Evolutionary conservation across 2,329 filamentous ascomycete species (phyloP), one percentile per base, ranked within the genome.

Genomic region (Fusarium azukiicola): DNA sequence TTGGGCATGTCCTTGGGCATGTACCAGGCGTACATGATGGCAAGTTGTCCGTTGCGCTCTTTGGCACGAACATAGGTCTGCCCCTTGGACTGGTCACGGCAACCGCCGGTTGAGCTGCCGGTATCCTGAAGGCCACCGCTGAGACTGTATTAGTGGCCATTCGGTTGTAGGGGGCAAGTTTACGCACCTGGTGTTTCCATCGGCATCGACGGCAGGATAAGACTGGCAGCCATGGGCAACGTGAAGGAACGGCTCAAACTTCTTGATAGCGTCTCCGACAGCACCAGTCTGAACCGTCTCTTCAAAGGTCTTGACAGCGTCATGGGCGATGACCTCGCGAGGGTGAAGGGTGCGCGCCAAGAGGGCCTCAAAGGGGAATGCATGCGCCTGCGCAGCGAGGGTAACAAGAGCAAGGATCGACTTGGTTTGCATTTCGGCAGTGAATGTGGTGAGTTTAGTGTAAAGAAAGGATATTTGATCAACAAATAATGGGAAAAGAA

Each of bases 221-320:
- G 93, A 92, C 21, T 94, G 93, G 76, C 93, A 95, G 61, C 93
- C 93, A 79, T 92, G 91, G 23, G 89, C 88, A 9, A 94, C 90
- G 16, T 84, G 78, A 11, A 87, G 81, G 58, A 80, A 79, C 14
- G 85, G 85, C 73, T 85, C 80, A 74, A 83, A 85, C 77, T 83
- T 84, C 56, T 80, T 74, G 50, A 85, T 84, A 50, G 84, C 74
- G n/a, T 69, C 66, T 42, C 84, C 83, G 16, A 78, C 73, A 8
- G 74, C 61, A 40, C 84, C 83, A 10, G 71, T 50, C 44, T 83
- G 84, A 13, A 85, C 80, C 2, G 79, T 79, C 69, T 84, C 78
- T 11, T 72, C 36, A 27, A 86, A 78, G 40, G 82, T 80, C 46
- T 80, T 79, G 12, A 86, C 76, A 19, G 80, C 78, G 42, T 84